phyloP scores from a whole-genome alignment of 352 stramenopile genomes.

The Plasmopara muralis region DNA sequence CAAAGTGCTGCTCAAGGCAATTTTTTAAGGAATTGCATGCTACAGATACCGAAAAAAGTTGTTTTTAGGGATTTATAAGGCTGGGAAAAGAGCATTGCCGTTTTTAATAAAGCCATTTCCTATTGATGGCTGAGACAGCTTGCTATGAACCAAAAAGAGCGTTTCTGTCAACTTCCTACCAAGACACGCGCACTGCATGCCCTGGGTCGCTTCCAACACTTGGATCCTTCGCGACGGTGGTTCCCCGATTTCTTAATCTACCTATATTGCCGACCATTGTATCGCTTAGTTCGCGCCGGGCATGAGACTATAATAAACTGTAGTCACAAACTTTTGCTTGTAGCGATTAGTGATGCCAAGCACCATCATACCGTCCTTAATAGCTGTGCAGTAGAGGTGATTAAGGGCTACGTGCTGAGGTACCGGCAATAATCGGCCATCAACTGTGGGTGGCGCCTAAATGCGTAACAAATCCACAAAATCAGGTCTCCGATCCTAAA shows the following conservation, averaged over 20 bases:
- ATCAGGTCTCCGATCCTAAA: slow-evolving; percentile 11
- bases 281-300: slow-evolving; percentile 63
- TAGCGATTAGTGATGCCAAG: slow-evolving; percentile 97
- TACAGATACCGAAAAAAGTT: too few species aligned
- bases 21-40: background rate
- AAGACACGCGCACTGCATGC: slow-evolving; percentile 26
- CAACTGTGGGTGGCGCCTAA: slow-evolving; percentile 88
- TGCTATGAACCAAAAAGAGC: slow-evolving; percentile 22
- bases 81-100: slow-evolving; percentile 11
- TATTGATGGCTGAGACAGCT: slow-evolving; percentile 19
- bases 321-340: slow-evolving; percentile 98
- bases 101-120: slow-evolving; percentile 26
- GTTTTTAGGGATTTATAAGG: too few species aligned
- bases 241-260: slow-evolving; percentile 18
- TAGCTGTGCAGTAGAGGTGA: slow-evolving; percentile 99
- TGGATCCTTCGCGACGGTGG: slow-evolving; percentile 31
- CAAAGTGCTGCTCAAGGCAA: background rate
- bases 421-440: slow-evolving; percentile 93
- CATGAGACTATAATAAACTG: slow-evolving; percentile 96
- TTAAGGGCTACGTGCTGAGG: slow-evolving; percentile 99
- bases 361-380: slow-evolving; percentile 99
- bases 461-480: slow-evolving; percentile 16
- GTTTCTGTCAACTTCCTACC: slow-evolving; percentile 27
- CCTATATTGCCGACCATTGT: slow-evolving; percentile 12
- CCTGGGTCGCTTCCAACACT: slow-evolving; percentile 30